Conservation (phyloP, 2,329 filamentous ascomycete genomes). For the Aspergillus cejpii region DNA sequence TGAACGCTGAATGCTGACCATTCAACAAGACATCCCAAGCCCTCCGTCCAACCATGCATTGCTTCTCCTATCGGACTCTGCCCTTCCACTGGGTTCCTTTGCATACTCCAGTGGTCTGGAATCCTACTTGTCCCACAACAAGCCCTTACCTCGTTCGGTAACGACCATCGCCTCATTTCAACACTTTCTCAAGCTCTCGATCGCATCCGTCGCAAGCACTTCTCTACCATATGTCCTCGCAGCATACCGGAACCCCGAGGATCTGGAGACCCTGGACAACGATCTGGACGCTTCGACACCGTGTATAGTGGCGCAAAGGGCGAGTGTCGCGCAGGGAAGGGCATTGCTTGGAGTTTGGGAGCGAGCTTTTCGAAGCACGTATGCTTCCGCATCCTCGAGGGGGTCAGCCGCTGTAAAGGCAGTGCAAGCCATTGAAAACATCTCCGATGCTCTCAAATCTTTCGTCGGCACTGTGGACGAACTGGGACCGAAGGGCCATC, state of each 20-base stretch:
- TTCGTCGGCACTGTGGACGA: slow-evolving; percentile 26
- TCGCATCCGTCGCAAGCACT: slow-evolving; percentile 53
- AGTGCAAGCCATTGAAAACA: slow-evolving; percentile 30
- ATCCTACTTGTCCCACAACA: slow-evolving; percentile 56
- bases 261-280: slow-evolving; percentile 52
- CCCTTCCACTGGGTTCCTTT: slow-evolving; percentile 58
- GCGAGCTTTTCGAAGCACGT: slow-evolving; percentile 42
- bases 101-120: slow-evolving; percentile 60
- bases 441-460: slow-evolving; percentile 37
- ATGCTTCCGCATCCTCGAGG: slow-evolving; percentile 16
- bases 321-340: slow-evolving; percentile 55
- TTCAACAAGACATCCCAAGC: slow-evolving; percentile 4
- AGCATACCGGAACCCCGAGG: slow-evolving; percentile 46
- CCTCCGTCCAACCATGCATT: slow-evolving; percentile 45
- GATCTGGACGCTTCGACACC: slow-evolving; percentile 58
- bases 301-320: slow-evolving; percentile 56
- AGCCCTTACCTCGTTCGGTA: slow-evolving; percentile 29
- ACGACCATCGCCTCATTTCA: slow-evolving; percentile 43
- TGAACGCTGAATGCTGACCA: background rate
- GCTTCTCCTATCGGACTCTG: slow-evolving; percentile 57
- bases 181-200: slow-evolving; percentile 51
- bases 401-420: slow-evolving; percentile 16
- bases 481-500: slow-evolving; percentile 46
- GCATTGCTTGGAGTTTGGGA: slow-evolving; percentile 57
- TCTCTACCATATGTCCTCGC: slow-evolving; percentile 55